Conservation (phyloP, 2,329 filamentous ascomycete genomes). For the Metarhizium anisopliae region DNA sequence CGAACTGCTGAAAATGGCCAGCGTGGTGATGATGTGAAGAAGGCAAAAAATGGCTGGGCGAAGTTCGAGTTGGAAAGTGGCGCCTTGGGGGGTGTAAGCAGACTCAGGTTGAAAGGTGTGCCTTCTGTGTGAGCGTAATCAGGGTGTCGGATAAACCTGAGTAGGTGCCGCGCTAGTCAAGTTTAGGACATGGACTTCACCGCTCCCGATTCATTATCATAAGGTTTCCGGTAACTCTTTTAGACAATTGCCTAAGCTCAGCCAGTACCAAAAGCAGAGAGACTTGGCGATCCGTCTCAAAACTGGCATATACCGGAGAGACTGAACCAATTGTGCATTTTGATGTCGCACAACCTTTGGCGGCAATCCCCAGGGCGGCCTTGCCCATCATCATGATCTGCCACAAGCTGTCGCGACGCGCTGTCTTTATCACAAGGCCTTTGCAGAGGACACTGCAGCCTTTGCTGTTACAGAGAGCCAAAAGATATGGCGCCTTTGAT, state of each 20-base stretch:
- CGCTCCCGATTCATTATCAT: too few species aligned
- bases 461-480: conserved; percentile 13
- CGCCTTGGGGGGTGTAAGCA: neutral
- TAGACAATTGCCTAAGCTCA: too few species aligned
- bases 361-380: too few species aligned
- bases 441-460: neutral
- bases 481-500: conserved; percentile 40
- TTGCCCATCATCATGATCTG: neutral
- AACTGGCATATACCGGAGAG: neutral
- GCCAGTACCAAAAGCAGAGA: neutral
- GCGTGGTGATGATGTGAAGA: conserved; percentile 1
- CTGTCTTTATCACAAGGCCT: neutral
- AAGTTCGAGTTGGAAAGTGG: conserved; percentile 3
- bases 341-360: too few species aligned
- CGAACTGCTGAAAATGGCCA: neutral
- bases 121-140: neutral
- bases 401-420: neutral
- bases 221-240: too few species aligned
- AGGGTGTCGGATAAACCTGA: neutral
- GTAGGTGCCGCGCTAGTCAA: neutral
- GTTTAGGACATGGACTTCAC: neutral
- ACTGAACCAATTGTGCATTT: too few species aligned
- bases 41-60: conserved; percentile 3
- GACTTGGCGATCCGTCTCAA: neutral
- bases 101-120: neutral